These are phyloP conservation scores for Tothia fuscella DNA, from an alignment of 2,329 filamentous ascomycete genomes.

Conservation along the genomic window DNA sequence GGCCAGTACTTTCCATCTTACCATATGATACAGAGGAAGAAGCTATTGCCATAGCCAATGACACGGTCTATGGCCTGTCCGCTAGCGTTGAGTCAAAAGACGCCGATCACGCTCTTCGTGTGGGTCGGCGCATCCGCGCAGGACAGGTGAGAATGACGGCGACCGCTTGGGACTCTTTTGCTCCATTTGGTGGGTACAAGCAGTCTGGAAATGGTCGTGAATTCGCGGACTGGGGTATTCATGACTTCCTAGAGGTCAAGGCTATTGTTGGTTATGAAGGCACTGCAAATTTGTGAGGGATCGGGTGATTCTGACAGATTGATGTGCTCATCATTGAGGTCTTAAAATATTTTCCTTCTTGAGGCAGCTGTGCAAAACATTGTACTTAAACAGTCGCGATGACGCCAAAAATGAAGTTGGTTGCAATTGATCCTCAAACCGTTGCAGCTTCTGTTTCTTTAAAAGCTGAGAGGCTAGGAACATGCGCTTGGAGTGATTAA, in stretches of 20 bases:
- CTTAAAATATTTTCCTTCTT: too few relatives aligned
- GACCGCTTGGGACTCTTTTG: conserved; percentile 2
- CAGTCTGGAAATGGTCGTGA: conserved; percentile 23
- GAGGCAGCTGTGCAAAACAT: too few relatives aligned
- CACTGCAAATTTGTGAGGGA: background rate
- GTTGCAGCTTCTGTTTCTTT: too few relatives aligned
- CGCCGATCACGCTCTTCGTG: conserved; percentile 4
- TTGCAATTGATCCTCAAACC: too few relatives aligned
- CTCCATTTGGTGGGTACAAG: conserved; percentile 24
- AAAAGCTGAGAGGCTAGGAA: too few relatives aligned
- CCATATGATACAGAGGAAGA: conserved; percentile 6
- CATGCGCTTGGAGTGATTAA: too few relatives aligned
- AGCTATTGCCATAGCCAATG: conserved; percentile 9
- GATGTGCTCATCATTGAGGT: too few relatives aligned
- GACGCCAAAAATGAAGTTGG: too few relatives aligned
- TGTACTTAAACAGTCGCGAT: too few relatives aligned
- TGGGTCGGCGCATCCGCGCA: conserved; percentile 1
- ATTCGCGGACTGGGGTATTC: conserved; percentile 10
- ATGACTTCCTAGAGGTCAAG: conserved; percentile 17
- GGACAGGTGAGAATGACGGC: conserved; percentile 8
- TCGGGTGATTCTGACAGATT: too few relatives aligned
- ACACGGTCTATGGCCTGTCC: conserved; percentile 8
- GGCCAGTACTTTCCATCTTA: conserved; percentile 6
- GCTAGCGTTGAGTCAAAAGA: conserved; percentile 9
- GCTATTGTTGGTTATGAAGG: conserved; percentile 23